Conservation (phyloP, 2,329 filamentous ascomycete species). For the Mycogone perniciosa region DNA sequence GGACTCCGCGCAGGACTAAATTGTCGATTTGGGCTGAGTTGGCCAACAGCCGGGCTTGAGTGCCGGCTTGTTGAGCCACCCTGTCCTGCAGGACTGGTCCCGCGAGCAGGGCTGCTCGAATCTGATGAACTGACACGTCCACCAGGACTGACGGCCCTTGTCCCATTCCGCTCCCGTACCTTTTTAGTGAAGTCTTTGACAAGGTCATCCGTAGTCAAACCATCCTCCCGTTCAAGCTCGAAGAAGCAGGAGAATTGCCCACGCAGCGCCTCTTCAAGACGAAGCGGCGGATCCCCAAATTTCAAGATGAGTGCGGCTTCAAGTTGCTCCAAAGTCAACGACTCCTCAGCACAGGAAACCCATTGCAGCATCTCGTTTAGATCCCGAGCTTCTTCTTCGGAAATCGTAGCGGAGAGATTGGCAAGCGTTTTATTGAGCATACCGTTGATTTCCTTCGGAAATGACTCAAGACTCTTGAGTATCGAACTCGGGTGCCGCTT, state of each 20-base stretch:
- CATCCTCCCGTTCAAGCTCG: slow-evolving; percentile 38
- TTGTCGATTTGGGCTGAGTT: slow-evolving; percentile 14
- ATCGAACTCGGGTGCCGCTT: slow-evolving; percentile 40
- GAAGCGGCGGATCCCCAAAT: slow-evolving; percentile 35
- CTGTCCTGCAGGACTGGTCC: slow-evolving; percentile 8
- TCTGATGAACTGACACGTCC: slow-evolving; percentile 11
- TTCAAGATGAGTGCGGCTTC: slow-evolving; percentile 38
- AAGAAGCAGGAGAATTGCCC: slow-evolving; percentile 43
- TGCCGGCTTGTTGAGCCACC: slow-evolving; percentile 16
- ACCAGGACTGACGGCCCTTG: slow-evolving; percentile 12
- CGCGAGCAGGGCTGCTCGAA: slow-evolving; percentile 7
- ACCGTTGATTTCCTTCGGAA: slow-evolving; percentile 39
- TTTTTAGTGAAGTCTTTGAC: slow-evolving; percentile 31
- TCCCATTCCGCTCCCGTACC: slow-evolving; percentile 20
- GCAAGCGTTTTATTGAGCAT: slow-evolving; percentile 36
- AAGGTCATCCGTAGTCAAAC: slow-evolving; percentile 35
- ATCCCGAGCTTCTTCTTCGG: slow-evolving; percentile 33
- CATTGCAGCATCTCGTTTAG: slow-evolving; percentile 43
- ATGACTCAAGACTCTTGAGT: slow-evolving; percentile 36
- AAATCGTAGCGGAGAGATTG: slow-evolving; percentile 34
- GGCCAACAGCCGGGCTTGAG: slow-evolving; percentile 15
- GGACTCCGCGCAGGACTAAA: slow-evolving; percentile 25
- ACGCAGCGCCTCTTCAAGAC: slow-evolving; percentile 36
- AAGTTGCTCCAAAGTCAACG: slow-evolving; percentile 37
- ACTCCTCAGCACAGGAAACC: slow-evolving; percentile 39